Evolutionary conservation across 345 rosid genomes (phyloP).

Genomic region (Laguncularia racemosa): DNA sequence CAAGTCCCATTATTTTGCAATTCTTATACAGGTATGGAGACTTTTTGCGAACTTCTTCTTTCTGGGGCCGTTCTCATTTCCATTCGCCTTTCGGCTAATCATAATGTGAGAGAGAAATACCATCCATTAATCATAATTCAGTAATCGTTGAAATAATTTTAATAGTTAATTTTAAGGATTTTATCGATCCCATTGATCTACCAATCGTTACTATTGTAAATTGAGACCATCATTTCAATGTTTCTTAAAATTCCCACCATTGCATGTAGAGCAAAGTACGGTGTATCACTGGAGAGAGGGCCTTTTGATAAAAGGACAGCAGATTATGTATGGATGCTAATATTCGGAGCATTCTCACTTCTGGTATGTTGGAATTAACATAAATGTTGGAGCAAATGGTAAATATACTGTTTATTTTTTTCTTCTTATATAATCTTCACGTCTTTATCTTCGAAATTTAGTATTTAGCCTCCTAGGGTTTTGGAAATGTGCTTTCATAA

Average conservation of each 20-base stretch:
- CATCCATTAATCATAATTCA: too few relatives aligned
- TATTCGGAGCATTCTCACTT: slow-evolving; percentile 60
- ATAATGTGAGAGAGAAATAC: slow-evolving; percentile 31
- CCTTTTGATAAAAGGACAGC: slow-evolving; percentile 66
- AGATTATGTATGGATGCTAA: slow-evolving; percentile 61
- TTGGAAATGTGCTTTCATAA: too few relatives aligned
- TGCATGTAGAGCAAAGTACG: slow-evolving; percentile 41
- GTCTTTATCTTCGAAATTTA: too few relatives aligned
- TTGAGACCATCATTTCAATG: too few relatives aligned
- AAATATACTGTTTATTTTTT: too few relatives aligned
- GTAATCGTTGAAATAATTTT: too few relatives aligned
- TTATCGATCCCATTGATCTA: too few relatives aligned
- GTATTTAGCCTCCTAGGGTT: too few relatives aligned
- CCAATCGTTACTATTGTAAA: too few relatives aligned
- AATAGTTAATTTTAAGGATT: too few relatives aligned
- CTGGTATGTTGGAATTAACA: slow-evolving; percentile 21
- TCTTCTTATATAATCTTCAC: too few relatives aligned
- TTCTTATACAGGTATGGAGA: slow-evolving; percentile 50
- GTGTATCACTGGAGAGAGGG: slow-evolving; percentile 53
- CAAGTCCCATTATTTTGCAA: background rate
- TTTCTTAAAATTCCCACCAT: background rate
- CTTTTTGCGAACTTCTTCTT: slow-evolving; percentile 50
- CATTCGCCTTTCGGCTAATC: slow-evolving; percentile 45
- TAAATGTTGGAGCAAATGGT: background rate
- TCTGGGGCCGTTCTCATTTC: slow-evolving; percentile 45